A percentile compares a stretch with the other conserved stretches of the same genome.
phyloP scores from a whole-genome alignment of 768 basidiomycete species.

The Tulasnella sp. region DNA sequence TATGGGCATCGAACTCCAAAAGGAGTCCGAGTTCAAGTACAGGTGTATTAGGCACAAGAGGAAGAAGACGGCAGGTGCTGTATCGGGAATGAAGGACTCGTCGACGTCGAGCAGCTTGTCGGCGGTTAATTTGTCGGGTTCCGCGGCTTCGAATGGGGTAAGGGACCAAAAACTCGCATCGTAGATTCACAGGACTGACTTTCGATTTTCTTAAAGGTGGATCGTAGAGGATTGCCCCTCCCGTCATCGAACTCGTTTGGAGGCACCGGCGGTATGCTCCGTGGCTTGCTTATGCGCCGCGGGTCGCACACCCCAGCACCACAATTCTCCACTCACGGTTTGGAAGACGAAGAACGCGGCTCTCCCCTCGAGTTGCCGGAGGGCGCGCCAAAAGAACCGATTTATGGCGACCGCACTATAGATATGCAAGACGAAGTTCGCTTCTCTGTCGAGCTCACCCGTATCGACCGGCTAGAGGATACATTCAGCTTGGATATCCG shows the following conservation, averaged over 20 bases:
- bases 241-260: constrained; percentile 71
- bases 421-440: constrained; percentile 95
- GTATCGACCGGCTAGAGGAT: constrained; percentile 82
- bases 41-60: constrained; percentile 77
- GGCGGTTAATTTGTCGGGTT: constrained; percentile 72
- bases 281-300: constrained; percentile 82
- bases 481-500: constrained; percentile 91
- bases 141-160: constrained; percentile 83
- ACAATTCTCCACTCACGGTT: constrained; percentile 36
- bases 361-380: constrained; percentile 24
- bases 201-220: constrained; percentile 51
- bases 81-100: constrained; percentile 43
- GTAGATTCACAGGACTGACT: constrained; percentile 26
- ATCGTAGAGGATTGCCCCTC: constrained; percentile 81
- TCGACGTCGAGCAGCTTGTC: constrained; percentile 50
- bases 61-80: constrained; percentile 51
- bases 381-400: constrained; percentile 41
- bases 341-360: constrained; percentile 25
- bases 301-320: constrained; percentile 66
- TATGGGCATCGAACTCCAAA: constrained; percentile 86
- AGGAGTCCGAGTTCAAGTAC: constrained; percentile 88
- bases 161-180: constrained; percentile 36
- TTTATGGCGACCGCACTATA: constrained; percentile 74
- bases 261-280: constrained; percentile 69
- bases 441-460: constrained; percentile 91